Evolutionary conservation across 805 yeast species (phyloP).

Genomic region (Lachancea meyersii): DNA sequence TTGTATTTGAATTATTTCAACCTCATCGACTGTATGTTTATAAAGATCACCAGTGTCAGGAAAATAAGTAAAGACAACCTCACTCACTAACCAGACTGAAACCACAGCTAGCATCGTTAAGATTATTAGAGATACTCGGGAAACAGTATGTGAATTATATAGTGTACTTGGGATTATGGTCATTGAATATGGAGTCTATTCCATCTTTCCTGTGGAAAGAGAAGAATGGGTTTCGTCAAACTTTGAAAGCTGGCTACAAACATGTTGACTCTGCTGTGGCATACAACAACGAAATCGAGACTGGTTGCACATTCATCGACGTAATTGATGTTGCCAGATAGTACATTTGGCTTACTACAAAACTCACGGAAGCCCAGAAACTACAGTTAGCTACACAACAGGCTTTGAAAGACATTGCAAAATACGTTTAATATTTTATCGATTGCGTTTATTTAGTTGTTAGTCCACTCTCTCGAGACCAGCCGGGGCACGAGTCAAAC

Average conservation of each 20-base stretch:
- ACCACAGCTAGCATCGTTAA: too few species aligned
- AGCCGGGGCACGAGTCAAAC: constrained; percentile 47
- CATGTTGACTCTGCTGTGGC: constrained; percentile 67
- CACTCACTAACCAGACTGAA: too few species aligned
- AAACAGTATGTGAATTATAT: constrained; percentile 43
- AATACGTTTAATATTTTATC: constrained; percentile 41
- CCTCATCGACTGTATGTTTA: too few species aligned
- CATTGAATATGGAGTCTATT: constrained; percentile 52
- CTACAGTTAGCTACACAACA: constrained; percentile 50
- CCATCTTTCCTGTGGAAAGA: constrained; percentile 36
- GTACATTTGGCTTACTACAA: constrained; percentile 60
- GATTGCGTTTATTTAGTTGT: constrained; percentile 63
- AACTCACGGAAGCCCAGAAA: constrained; percentile 61
- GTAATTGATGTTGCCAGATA: constrained; percentile 41
- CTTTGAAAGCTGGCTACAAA: constrained; percentile 61
- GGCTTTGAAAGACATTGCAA: constrained; percentile 55
- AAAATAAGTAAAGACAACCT: too few species aligned
- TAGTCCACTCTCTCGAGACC: constrained; percentile 59
- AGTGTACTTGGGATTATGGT: constrained; percentile 53
- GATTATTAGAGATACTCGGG: too few species aligned
- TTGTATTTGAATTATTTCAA: too few species aligned
- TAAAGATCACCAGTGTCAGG: too few species aligned
- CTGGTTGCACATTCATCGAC: constrained; percentile 47
- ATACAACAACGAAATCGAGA: constrained; percentile 58
- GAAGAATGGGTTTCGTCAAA: constrained; percentile 44